Base-by-base conservation (phyloP, 306 rosid genomes). In the Cucumis hystrix region DNA sequence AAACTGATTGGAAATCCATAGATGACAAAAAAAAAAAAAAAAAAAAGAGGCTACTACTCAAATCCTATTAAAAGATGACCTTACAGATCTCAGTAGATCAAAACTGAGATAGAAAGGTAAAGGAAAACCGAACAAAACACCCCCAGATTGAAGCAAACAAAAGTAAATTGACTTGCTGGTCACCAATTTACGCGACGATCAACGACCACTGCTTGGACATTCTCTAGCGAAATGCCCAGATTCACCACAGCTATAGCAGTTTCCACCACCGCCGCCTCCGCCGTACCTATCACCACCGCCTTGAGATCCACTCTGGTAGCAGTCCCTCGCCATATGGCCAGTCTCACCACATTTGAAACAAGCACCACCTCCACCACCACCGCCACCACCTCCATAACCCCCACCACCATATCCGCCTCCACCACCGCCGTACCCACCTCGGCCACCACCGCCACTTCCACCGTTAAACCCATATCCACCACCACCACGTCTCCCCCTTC, bases 161-260 rank as follows among this genome's bases (percentile, higher is more conserved):
- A 75, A 20, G 57, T 52, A 52, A 52, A 52, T 52, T 8, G 57
- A 8, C 57, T 52, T 17, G 57, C 20, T 52, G 16, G 57, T 52
- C 57, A 52, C 2, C 57, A 52, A 52, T 52, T 52, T 52, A 52
- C 16, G 21, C 23, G 74, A 61, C 12, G 74, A 61, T 83, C 84
- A 83, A 77, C 84, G 86, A 39, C 68, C 68, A n/a, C 80, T 37
- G 74, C 58, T 79, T 0, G 89, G 81, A 78, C 91, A 88, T 52
- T 88, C 91, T 72, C 91, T 79, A 2, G 91, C 91, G 30, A 88
- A 88, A 82, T 87, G 91, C n/a, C 91, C 91, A 54, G 86, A 52
- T 8, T 58, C 91, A 2, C 91, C 91, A 63, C 89, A 87, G 81
- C 81, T 84, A 59, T 77, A 85, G 82, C 91, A 87, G 62, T 76